Evolutionary conservation across 1,284 basidiomycete genomes (phyloP).

Genomic region (Pseudozyma tsukubaensis): DNA sequence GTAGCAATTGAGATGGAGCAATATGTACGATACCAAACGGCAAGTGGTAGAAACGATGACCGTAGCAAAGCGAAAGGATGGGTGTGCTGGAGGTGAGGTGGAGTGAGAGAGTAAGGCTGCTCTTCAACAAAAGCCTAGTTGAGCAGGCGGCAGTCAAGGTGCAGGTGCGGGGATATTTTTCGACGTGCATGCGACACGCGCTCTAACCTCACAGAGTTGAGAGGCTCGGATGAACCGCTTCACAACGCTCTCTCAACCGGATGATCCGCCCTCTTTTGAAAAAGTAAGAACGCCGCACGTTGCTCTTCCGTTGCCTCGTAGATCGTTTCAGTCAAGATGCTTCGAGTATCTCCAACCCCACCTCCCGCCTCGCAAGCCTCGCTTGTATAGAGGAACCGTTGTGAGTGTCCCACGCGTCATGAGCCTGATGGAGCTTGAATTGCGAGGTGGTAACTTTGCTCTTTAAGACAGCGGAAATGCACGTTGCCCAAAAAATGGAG

Average conservation of each 20-base stretch:
- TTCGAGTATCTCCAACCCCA: neutral
- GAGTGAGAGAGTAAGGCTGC: neutral
- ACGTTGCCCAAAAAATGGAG: conserved; percentile 14
- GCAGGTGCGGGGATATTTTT: conserved; percentile 4
- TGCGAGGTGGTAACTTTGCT: neutral
- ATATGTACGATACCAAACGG: neutral
- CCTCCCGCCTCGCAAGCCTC: neutral
- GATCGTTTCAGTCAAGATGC: neutral
- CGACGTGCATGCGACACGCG: conserved; percentile 14
- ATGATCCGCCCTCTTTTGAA: neutral
- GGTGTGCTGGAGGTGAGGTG: too few species aligned
- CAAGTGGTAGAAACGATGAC: neutral
- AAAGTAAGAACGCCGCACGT: neutral
- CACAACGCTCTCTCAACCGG: neutral
- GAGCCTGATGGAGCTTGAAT: conserved; percentile 2
- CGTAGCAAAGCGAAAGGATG: neutral
- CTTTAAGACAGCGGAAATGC: conserved; percentile 10
- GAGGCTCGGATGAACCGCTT: conserved; percentile 5
- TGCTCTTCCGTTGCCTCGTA: neutral
- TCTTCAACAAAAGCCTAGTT: neutral
- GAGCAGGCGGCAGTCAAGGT: neutral
- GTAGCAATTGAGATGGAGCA: neutral
- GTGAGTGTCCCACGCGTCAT: conserved; percentile 14
- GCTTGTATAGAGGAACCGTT: neutral
- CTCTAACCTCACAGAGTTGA: neutral